phyloP scores from a whole-genome alignment of 345 rosid species.

The Psidium guajava region DNA sequence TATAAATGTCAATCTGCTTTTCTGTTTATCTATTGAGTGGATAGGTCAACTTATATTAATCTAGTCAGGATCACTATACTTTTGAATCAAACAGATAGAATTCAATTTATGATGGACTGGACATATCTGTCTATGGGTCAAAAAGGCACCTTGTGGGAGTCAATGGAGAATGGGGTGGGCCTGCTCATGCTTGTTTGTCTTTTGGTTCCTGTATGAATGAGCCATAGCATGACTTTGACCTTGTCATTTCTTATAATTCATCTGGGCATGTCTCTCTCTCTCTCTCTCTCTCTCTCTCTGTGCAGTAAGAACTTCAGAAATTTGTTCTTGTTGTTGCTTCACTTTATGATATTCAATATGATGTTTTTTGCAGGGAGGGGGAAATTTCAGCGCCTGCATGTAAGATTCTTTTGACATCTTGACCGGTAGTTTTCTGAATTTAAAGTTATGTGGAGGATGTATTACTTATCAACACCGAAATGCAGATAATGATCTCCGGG shows the following conservation, averaged over 20 bases:
- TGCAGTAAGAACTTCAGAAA: not conserved
- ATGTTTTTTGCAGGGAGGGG: constrained; percentile 48
- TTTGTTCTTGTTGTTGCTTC: not conserved
- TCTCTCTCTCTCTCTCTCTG: constrained; percentile 1
- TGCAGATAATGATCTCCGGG: constrained; percentile 78
- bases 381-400: constrained; percentile 73
- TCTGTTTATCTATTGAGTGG: not conserved
- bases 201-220: not conserved
- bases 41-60: not conserved
- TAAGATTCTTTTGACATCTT: constrained; percentile 30
- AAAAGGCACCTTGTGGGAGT: not conserved
- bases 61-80: not conserved
- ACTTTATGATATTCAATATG: not conserved
- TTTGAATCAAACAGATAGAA: not conserved
- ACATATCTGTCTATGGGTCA: not conserved
- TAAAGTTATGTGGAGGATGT: not conserved
- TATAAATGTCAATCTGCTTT: not conserved
- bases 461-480: constrained; percentile 3
- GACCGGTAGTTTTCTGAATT: not conserved
- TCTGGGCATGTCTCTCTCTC: not conserved
- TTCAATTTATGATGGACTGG: not conserved
- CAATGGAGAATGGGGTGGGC: not conserved
- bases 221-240: not conserved
- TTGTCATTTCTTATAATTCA: not conserved
- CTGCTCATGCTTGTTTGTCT: not conserved